Evolutionary conservation across 139 green algal species (phyloP), one percentile per base, ranked within the genome.

Genomic region (Micractinium sp.): DNA sequence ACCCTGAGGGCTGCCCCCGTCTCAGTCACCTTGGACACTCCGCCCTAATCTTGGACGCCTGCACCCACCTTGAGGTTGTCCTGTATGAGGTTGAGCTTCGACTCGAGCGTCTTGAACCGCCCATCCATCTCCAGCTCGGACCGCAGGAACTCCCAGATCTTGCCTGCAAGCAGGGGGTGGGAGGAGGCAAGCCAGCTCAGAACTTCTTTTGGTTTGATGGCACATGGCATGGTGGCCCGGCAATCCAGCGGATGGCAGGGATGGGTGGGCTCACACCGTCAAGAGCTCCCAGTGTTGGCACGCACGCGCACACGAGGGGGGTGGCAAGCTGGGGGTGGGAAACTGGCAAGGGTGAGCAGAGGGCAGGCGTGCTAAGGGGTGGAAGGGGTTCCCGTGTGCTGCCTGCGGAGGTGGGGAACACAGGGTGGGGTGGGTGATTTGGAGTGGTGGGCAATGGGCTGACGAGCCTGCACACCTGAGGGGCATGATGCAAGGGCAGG

Each of bases 41-140:
- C n/a, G n/a, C n/a, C 47, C 47, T 9, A 56, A 56, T 9, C 47
- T 56, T 56, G 47, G 47, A 56, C 47, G 47, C 47, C 47, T 56
- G 47, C 47, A 56, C 47, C 47, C 33, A 73, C 85, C 85, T 95
- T 95, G 15, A 96, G 79, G 85, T 96, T 96, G 85, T 95, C 92
- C 87, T 96, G 93, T 9, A 96, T 88, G 12, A 96, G 78, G 69
- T 95, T 75, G 78, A 96, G 91, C 94, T 96, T 96, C 69, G 91
- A 86, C 74, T 94, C 86, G 1, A 96, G 81, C 25, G 88, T 93
- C 71, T 94, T 88, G 80, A 95, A 95, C 33, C 94, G 91, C 36
- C 47, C 82, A 23, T 95, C 93, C 71, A 96, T 93, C 81, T 96
- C 94, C 76, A 96, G 89, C 74, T 96, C 94, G 3, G 82, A 63